These are phyloP conservation scores for Pichia cephalocereana DNA, from an alignment of 805 yeast species.

Conservation along the genomic window DNA sequence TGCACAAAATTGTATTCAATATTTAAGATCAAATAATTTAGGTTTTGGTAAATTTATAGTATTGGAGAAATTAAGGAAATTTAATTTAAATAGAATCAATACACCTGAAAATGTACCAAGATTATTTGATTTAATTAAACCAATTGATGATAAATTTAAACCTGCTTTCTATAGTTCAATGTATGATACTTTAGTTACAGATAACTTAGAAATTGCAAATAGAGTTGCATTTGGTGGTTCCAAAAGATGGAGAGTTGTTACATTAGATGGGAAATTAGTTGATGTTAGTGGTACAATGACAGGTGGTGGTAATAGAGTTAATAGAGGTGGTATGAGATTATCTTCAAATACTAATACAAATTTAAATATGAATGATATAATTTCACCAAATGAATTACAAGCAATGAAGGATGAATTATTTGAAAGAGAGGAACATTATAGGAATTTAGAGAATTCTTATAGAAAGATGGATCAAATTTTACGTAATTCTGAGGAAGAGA, in stretches of 20 bases:
- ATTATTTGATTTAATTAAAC: slow-evolving; percentile 71
- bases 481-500: slow-evolving; percentile 47
- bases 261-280: slow-evolving; percentile 84
- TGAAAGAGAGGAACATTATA: slow-evolving; percentile 35
- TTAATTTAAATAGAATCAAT: slow-evolving; percentile 45
- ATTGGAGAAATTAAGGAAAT: slow-evolving; percentile 60
- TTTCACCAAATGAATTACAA: slow-evolving; percentile 50
- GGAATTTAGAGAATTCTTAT: slow-evolving; percentile 32
- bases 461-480: slow-evolving; percentile 54
- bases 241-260: slow-evolving; percentile 79
- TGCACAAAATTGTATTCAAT: slow-evolving; percentile 60
- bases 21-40: slow-evolving; percentile 67
- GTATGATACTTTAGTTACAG: slow-evolving; percentile 81
- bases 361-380: slow-evolving; percentile 19
- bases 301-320: slow-evolving; percentile 79
- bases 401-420: slow-evolving; percentile 44
- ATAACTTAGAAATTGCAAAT: slow-evolving; percentile 70
- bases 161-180: slow-evolving; percentile 88
- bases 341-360: slow-evolving; percentile 27
- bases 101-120: slow-evolving; percentile 77
- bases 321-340: slow-evolving; percentile 70
- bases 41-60: slow-evolving; percentile 89
- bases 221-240: slow-evolving; percentile 71
- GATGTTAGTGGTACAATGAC: slow-evolving; percentile 93
- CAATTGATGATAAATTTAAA: slow-evolving; percentile 56